Percentiles rank a stretch among this genome's conserved stretches.
Conservation (phyloP, 441 rosid species). For the Mallotus repandus region DNA sequence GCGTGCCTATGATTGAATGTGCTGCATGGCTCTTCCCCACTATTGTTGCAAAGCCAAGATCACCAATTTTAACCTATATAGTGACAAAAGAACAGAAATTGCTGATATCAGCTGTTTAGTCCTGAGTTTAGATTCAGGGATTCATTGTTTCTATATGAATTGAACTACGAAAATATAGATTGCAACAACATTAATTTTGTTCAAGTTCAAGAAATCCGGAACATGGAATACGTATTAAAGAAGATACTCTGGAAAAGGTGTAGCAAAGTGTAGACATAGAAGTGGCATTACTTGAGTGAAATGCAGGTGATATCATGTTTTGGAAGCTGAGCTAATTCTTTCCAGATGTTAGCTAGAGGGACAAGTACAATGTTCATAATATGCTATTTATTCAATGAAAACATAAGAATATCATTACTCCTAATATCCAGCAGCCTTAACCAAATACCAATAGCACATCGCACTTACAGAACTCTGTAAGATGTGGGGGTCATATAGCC, state of each 20-base stretch:
- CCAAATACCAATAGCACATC: background rate
- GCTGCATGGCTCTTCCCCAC: constrained; percentile 73
- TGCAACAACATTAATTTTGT: background rate
- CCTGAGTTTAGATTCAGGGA: background rate
- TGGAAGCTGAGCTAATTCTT: background rate
- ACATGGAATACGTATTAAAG: background rate
- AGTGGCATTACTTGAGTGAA: background rate
- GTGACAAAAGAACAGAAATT: background rate
- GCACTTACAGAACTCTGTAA: background rate
- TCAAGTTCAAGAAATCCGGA: background rate
- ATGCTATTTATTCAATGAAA: background rate
- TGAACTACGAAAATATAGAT: constrained; percentile 2
- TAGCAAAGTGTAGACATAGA: background rate
- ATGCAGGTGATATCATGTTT: background rate
- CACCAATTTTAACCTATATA: constrained; percentile 68
- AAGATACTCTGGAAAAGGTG: background rate
- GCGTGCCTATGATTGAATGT: constrained; percentile 67
- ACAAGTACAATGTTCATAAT: background rate
- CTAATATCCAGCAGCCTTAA: background rate
- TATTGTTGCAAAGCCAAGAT: constrained; percentile 77
- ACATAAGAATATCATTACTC: background rate
- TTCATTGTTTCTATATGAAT: background rate
- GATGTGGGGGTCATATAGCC: background rate
- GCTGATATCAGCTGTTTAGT: constrained; percentile 6
- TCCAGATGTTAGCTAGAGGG: too few relatives aligned